Evolutionary conservation across 805 yeast genomes (phyloP), one percentile per base, ranked within the genome.

Genomic region (Yueomyces sp.): DNA sequence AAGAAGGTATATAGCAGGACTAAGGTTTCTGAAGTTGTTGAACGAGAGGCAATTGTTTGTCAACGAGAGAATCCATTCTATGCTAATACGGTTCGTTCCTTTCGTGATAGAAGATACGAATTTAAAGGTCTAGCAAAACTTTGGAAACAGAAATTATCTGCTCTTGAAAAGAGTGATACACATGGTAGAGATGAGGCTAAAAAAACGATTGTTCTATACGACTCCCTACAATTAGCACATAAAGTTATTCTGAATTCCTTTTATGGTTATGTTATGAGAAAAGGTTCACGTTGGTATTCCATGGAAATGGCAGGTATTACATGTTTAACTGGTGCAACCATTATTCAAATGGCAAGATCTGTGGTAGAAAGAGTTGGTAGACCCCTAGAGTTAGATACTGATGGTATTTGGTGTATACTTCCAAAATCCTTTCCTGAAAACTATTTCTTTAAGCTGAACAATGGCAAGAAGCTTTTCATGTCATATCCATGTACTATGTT

Each of bases 241-340:
- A 92, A 92, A 57, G 96, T 90, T 57, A 92, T 92, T 65, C 71
- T 92, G 55, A 92, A 92, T 57, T 90, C 97, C 0, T 92, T 92
- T 59, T 92, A 92, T 55, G 99, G 99, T 41, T 92, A 92, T 56
- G 98, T 92, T 11, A 92, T 92, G 98, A 76, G 99, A 64, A 92
- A 92, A 56, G 99, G 98, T 37, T 92, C 98, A 0, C 73, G 99
- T 47, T 92, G 99, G 99, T 92, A 88, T 56, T 92, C 98, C 0
- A 87, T 92, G 92, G 98, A 92, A 62, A 92, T 94, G 98, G 99
- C 98, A 0, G 99, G 99, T 49, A 92, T 92, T 26, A 92, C 99
- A 0, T 94, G 98, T 72, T 70, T 88, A 41, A 92, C 98, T 0
- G 99, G 99, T 43, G 96, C 98, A 0, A 86, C 95, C 0, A 92